phyloP scores from a whole-genome alignment of 2,329 filamentous ascomycete species.

The Aspergillus piperis region DNA sequence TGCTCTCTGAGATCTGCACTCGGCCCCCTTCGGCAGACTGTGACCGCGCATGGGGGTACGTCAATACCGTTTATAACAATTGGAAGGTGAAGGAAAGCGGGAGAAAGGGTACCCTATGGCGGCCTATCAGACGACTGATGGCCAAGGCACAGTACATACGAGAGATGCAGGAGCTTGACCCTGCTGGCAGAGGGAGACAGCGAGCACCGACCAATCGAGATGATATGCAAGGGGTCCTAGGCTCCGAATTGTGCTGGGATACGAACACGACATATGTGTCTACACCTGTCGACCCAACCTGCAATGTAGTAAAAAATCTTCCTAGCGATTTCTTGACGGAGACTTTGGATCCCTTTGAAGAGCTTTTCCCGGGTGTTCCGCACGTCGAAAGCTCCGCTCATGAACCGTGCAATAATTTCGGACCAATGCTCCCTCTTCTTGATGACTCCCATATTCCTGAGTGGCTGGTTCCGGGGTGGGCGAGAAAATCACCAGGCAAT shows the following conservation, averaged over 20 bases:
- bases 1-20: constrained; percentile 61
- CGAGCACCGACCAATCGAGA: not conserved
- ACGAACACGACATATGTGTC: not conserved
- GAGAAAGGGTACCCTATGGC: constrained; percentile 11
- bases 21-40: constrained; percentile 55
- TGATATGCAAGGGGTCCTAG: not conserved
- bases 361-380: not conserved
- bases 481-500: not conserved
- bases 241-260: not conserved
- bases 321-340: not conserved
- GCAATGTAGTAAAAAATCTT: not conserved
- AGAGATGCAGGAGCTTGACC: constrained; percentile 7
- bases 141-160: constrained; percentile 15
- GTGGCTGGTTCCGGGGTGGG: not conserved
- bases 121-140: constrained; percentile 16
- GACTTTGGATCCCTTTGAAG: not conserved
- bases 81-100: constrained; percentile 15
- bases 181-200: not conserved
- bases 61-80: constrained; percentile 43
- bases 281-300: not conserved
- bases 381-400: not conserved
- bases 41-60: constrained; percentile 60
- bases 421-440: not conserved
- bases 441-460: not conserved
- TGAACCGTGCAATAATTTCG: not conserved